Evolutionary conservation across 2,329 filamentous ascomycete genomes (phyloP).

Genomic region (Aspergillus bombycis): DNA sequence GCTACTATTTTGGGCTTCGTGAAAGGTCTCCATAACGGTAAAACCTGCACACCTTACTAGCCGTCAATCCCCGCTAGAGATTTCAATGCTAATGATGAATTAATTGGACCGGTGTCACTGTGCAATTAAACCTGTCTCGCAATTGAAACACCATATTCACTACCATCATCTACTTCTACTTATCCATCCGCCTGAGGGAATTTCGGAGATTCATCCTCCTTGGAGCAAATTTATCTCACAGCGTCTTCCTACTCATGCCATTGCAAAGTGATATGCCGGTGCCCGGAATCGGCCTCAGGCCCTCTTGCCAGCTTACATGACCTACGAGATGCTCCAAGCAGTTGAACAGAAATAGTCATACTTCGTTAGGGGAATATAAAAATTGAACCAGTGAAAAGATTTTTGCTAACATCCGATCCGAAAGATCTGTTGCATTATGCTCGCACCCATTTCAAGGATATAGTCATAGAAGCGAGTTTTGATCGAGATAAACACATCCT

Average conservation of each 20-base stretch:
- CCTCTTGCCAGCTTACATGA: not conserved
- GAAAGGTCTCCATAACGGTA: not conserved
- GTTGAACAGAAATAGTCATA: constrained; percentile 32
- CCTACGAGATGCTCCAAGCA: not conserved
- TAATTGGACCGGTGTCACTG: not conserved
- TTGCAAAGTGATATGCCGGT: not conserved
- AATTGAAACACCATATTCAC: not conserved
- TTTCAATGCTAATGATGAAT: not conserved
- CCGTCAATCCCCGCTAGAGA: not conserved
- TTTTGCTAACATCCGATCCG: constrained; percentile 44
- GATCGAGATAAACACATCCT: constrained; percentile 41
- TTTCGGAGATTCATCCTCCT: not conserved
- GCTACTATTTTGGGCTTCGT: not conserved
- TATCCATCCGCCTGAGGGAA: too few species aligned
- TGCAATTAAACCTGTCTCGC: constrained; percentile 7
- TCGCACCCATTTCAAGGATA: constrained; percentile 34
- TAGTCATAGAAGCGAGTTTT: constrained; percentile 34
- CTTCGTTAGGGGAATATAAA: constrained; percentile 40
- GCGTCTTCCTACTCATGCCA: not conserved
- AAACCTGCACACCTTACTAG: not conserved
- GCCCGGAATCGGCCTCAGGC: not conserved
- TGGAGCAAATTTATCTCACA: not conserved
- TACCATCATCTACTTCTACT: not conserved
- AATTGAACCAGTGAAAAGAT: constrained; percentile 36
- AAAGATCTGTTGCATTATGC: constrained; percentile 41